Conservation (phyloP, 139 green algal species). For the Limnomonas spitsbergensis region DNA sequence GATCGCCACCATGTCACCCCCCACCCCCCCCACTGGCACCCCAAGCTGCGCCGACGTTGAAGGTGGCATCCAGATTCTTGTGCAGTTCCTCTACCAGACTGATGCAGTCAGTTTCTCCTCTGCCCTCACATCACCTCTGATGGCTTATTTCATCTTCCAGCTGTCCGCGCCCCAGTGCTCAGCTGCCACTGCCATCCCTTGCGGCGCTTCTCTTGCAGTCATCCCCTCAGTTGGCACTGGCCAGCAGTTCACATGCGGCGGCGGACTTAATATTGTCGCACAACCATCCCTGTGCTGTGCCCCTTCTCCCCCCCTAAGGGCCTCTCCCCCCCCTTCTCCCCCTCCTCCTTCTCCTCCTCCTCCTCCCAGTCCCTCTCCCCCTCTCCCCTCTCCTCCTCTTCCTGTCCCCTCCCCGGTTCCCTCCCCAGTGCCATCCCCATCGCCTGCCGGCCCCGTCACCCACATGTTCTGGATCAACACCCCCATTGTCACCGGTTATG, state of each 20-base stretch:
- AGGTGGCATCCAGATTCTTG: not conserved
- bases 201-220: not conserved
- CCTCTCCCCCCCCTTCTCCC: not conserved
- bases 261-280: not conserved
- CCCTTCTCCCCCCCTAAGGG: not conserved
- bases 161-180: not conserved
- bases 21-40: no score
- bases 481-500: not conserved
- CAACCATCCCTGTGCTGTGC: not conserved
- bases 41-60: no score
- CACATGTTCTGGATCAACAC: conserved; percentile 1
- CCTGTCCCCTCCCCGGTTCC: not conserved
- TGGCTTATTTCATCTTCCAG: not conserved
- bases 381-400: not conserved
- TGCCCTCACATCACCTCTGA: not conserved
- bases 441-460: not conserved
- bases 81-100: not conserved
- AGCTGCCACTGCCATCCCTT: not conserved
- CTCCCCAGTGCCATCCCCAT: not conserved
- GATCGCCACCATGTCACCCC: not conserved
- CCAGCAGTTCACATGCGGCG: not conserved
- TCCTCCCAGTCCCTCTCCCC: not conserved
- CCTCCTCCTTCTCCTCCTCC: not conserved
- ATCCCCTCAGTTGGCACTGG: not conserved
- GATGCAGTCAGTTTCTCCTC: not conserved